Evolutionary conservation across 163 green algal genomes (phyloP), one percentile per base, ranked within the genome.

Genomic region (Scenedesmus sp.): DNA sequence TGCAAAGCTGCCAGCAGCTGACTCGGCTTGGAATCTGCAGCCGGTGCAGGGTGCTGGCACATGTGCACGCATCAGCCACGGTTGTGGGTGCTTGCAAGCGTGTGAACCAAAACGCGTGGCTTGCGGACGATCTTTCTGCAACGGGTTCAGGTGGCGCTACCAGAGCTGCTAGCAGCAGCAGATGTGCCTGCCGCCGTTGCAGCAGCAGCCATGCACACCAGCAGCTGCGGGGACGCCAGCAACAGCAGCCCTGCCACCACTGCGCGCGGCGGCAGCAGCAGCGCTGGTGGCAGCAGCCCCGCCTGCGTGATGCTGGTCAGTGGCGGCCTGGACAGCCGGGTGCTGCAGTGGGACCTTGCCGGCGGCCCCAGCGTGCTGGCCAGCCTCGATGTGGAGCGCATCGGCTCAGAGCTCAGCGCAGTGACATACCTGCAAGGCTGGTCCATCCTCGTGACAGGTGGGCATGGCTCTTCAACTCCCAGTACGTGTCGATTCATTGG

Each of bases 381-480:
- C n/a, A 89, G 83, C 37, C 26, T 83, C 26, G n/a, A 40, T 59
- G 85, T 70, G 22, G 65, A 26, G 26, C 56, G 95, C 76, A 37
- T n/a, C 24, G 22, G 76, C 44, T 93, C 88, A 4, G 94, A 97
- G 92, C 88, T 97, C 37, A 94, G 81, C 73, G 91, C 94, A 56
- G 95, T 97, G 92, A 95, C 94, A 0, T 96, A 95, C 91, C 95
- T 95, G 80, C 94, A 95, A 83, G 91, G 68, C 33, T 93, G 86
- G 85, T 93, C 95, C 56, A 93, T 94, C 0, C 81, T 96, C 44
- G 91, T 95, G 79, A 97, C 93, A 90, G 95, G 85, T 89, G 13
- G 15, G 72, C 33, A 5, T n/a, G 33, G 35, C 72, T 51, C 35
- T 9, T 0, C 5, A 49, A 3, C 72, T 15, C 33, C 15, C 72